Conservation (phyloP, 129 eudicot genomes). For the Chrysanthemum seticuspe region DNA sequence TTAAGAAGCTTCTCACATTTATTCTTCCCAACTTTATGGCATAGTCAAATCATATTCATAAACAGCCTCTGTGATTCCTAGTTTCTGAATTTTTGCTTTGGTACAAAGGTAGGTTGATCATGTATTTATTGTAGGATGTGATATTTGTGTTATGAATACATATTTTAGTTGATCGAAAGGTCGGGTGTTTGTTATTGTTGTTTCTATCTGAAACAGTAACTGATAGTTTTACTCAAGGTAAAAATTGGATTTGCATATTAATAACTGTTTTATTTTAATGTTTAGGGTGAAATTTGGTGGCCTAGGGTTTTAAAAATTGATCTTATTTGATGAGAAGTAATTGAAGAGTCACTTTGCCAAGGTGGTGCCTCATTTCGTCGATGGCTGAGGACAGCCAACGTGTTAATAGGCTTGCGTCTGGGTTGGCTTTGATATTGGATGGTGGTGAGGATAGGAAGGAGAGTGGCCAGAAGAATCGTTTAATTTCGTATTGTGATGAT, state of each 20-base stretch:
- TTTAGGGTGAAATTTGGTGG: conserved; percentile 32
- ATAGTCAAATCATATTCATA: conserved; percentile 2
- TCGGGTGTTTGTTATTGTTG: conserved; percentile 1
- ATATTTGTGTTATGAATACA: too few relatives aligned
- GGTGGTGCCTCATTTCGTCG: conserved; percentile 21
- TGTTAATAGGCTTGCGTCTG: conserved; percentile 62
- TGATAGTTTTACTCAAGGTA: too few relatives aligned
- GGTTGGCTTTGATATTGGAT: conserved; percentile 74
- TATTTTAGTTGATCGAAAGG: too few relatives aligned
- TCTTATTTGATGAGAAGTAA: conserved; percentile 8
- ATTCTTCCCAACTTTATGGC: conserved; percentile 26
- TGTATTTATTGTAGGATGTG: conserved; percentile 7
- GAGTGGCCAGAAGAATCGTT: conserved; percentile 60
- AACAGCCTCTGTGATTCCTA: neutral
- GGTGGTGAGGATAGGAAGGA: conserved; percentile 58
- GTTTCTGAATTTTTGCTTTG: conserved; percentile 24
- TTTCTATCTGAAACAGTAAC: neutral
- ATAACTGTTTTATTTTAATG: neutral
- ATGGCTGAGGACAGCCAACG: conserved; percentile 85
- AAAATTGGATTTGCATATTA: conserved; percentile 8
- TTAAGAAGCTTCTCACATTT: conserved; percentile 16
- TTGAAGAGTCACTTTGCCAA: conserved; percentile 23
- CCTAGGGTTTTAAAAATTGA: conserved; percentile 7
- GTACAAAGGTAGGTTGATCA: conserved; percentile 17
- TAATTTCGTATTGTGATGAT: conserved; percentile 80